These are phyloP conservation scores for Kluyveromyces dobzhanskii DNA, from an alignment of 805 yeast genomes.

Conservation along the genomic window DNA sequence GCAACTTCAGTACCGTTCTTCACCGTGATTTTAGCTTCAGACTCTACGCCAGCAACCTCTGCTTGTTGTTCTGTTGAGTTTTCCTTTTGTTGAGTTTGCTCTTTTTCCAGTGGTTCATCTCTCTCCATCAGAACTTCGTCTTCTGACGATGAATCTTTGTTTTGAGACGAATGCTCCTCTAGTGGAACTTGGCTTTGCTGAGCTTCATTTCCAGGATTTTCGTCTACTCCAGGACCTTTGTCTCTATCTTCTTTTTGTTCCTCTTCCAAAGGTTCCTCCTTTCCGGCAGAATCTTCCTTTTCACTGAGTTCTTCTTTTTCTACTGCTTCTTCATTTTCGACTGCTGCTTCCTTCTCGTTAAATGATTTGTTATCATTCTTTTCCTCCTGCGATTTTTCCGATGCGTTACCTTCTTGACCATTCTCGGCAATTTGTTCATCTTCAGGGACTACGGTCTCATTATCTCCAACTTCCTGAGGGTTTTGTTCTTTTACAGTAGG, in stretches of 20 bases:
- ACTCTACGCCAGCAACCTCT: neutral
- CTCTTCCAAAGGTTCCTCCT: slow-evolving; percentile 9
- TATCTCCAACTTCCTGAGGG: too few species aligned
- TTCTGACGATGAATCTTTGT: neutral
- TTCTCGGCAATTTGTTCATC: too few species aligned
- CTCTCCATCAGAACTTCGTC: slow-evolving; percentile 8
- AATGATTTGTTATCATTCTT: too few species aligned
- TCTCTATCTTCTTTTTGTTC: slow-evolving; percentile 5
- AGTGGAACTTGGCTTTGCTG: too few species aligned
- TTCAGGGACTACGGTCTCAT: too few species aligned
- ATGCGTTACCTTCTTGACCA: too few species aligned
- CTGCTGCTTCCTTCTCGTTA: too few species aligned
- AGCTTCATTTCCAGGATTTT: neutral
- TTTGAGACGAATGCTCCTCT: neutral
- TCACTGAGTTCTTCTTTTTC: slow-evolving; percentile 1
- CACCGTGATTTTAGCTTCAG: slow-evolving; percentile 16
- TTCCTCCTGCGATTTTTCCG: too few species aligned
- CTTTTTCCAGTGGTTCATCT: neutral
- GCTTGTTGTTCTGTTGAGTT: too few species aligned
- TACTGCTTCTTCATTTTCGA: slow-evolving; percentile 6
- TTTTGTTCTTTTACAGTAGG: too few species aligned
- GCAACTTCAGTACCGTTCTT: slow-evolving; percentile 63
- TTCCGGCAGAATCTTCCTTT: slow-evolving; percentile 6
- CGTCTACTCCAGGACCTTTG: slow-evolving; percentile 5
- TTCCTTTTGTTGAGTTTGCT: too few species aligned